phyloP scores from a whole-genome alignment of 2,329 filamentous ascomycete genomes.

The Neopestalotiopsis rosae region DNA sequence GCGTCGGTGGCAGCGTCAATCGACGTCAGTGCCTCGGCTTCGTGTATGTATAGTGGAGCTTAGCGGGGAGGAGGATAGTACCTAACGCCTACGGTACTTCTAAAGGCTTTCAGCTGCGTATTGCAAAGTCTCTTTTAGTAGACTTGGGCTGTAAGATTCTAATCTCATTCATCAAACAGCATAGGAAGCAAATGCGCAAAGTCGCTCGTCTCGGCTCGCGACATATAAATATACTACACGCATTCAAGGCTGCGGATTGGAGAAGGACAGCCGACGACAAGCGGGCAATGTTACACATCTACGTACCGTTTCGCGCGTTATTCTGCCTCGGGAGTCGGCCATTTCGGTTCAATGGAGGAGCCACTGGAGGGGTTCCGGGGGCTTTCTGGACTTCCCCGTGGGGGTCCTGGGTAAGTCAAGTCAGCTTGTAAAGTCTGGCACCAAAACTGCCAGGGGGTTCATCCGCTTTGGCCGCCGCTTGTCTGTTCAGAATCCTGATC shows the following conservation, averaged over 20 bases:
- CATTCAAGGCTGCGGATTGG: not conserved
- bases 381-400: not conserved
- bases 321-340: constrained; percentile 14
- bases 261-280: not conserved
- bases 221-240: not conserved
- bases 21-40: constrained; percentile 19
- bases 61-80: not conserved
- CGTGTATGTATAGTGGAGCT: not conserved
- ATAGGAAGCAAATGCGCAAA: not conserved
- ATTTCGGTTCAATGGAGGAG: constrained; percentile 19
- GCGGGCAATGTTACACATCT: not conserved
- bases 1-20: not conserved
- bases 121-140: not conserved
- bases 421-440: not conserved
- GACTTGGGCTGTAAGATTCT: not conserved
- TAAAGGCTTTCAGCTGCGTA: not conserved
- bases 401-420: not conserved
- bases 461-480: not conserved
- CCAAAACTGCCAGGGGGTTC: not conserved
- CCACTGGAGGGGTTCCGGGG: not conserved
- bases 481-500: not conserved
- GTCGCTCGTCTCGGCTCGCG: not conserved
- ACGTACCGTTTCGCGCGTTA: not conserved
- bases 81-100: not conserved
- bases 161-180: not conserved